phyloP scores from a whole-genome alignment of 2,329 filamentous ascomycete genomes.

The Blumeria hordei region DNA sequence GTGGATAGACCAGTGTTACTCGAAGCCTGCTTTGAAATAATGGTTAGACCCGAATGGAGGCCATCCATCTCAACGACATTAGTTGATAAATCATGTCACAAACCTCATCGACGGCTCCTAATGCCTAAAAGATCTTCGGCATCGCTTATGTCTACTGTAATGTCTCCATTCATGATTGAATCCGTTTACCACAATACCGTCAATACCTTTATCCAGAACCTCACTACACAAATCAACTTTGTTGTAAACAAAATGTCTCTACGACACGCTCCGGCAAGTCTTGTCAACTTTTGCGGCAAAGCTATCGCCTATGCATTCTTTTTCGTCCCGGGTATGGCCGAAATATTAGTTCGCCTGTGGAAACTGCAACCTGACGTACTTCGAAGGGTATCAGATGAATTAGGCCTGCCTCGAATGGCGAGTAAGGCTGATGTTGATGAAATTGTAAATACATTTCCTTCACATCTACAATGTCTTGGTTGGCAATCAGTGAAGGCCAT shows the following conservation, averaged over 20 bases:
- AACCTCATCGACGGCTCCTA: constrained; percentile 9
- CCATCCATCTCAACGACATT: constrained; percentile 31
- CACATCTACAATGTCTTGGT: constrained; percentile 30
- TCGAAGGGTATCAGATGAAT: constrained; percentile 35
- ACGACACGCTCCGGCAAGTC: constrained; percentile 26
- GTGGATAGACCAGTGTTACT: constrained; percentile 44
- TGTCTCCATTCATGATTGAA: constrained; percentile 35
- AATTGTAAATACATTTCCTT: constrained; percentile 16
- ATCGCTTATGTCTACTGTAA: constrained; percentile 25
- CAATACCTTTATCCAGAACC: constrained; percentile 44
- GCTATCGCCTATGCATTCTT: constrained; percentile 51
- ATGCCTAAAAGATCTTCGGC: constrained; percentile 18
- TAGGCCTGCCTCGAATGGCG: constrained; percentile 27
- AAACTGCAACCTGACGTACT: constrained; percentile 32
- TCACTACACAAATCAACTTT: constrained; percentile 44
- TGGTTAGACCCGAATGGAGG: constrained; percentile 49
- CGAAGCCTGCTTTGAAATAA: constrained; percentile 44
- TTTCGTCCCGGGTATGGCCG: constrained; percentile 46
- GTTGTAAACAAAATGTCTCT: constrained; percentile 53
- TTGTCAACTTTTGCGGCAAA: constrained; percentile 49
- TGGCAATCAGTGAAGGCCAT: constrained; percentile 33
- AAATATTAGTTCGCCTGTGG: constrained; percentile 43
- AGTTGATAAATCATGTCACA: constrained; percentile 17
- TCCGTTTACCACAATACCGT: constrained; percentile 49
- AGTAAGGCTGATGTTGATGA: constrained; percentile 19